phyloP scores from a whole-genome alignment of 2,329 filamentous ascomycete species.

The Ophiostoma ulmi region DNA sequence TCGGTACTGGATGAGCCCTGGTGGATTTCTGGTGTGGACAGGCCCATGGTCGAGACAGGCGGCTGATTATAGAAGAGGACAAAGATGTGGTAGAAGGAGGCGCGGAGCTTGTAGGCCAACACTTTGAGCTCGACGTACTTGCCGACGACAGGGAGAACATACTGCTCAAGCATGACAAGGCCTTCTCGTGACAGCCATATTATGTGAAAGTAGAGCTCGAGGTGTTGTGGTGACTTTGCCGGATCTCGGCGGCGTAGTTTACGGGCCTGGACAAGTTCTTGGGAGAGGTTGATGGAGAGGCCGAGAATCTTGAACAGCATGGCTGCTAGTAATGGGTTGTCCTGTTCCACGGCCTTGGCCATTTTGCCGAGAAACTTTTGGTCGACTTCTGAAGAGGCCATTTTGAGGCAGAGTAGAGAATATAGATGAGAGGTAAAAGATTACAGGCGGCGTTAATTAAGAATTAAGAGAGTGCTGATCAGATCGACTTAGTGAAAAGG shows the following conservation, averaged over 20 bases:
- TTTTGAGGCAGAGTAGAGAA: slow-evolving; percentile 38
- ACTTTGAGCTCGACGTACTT: slow-evolving; percentile 80
- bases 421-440: background rate
- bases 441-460: slow-evolving; percentile 5
- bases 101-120: slow-evolving; percentile 82
- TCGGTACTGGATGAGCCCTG: slow-evolving; percentile 32
- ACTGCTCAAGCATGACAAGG: slow-evolving; percentile 77
- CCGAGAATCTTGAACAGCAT: slow-evolving; percentile 90
- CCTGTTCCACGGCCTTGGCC: slow-evolving; percentile 70
- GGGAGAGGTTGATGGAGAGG: slow-evolving; percentile 79
- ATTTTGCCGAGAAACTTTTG: slow-evolving; percentile 93
- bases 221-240: slow-evolving; percentile 66
- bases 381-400: slow-evolving; percentile 96
- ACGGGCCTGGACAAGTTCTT: slow-evolving; percentile 75
- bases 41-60: slow-evolving; percentile 59
- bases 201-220: slow-evolving; percentile 81
- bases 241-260: slow-evolving; percentile 78
- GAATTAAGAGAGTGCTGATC: background rate
- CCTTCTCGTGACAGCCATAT: slow-evolving; percentile 94
- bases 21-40: slow-evolving; percentile 45
- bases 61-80: slow-evolving; percentile 94
- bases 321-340: slow-evolving; percentile 72
- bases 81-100: slow-evolving; percentile 94
- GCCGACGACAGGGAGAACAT: slow-evolving; percentile 77
- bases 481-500: slow-evolving; percentile 21